Percentiles rank a stretch among this genome's conserved stretches.
These are phyloP conservation scores for Candida sanyiensis DNA, from an alignment of 805 yeast species.

Conservation along the genomic window DNA sequence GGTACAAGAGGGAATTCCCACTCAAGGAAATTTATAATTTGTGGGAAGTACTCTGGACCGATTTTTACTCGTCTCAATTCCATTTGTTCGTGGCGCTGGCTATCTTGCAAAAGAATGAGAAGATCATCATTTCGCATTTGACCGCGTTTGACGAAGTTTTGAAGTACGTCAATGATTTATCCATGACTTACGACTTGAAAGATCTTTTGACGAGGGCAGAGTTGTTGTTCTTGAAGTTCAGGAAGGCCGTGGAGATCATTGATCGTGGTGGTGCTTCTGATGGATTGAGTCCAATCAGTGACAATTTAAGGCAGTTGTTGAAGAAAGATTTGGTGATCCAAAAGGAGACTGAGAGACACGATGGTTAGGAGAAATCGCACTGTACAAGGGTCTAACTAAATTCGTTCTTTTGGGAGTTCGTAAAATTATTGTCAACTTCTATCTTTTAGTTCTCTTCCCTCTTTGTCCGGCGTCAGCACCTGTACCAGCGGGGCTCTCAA, in stretches of 20 bases:
- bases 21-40: slow-evolving; percentile 70
- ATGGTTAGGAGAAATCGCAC: too few relatives aligned
- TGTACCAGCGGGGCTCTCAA: background rate
- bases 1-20: slow-evolving; percentile 89
- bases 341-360: slow-evolving; percentile 40
- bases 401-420: too few relatives aligned
- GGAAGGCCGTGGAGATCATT: slow-evolving; percentile 71
- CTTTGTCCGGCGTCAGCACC: background rate
- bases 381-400: too few relatives aligned
- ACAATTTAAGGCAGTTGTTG: slow-evolving; percentile 54
- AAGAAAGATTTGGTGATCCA: slow-evolving; percentile 58
- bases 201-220: slow-evolving; percentile 83
- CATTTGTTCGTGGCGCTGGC: slow-evolving; percentile 85
- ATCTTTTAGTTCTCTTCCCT: slow-evolving; percentile 1
- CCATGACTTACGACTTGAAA: slow-evolving; percentile 66
- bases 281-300: slow-evolving; percentile 31
- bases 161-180: slow-evolving; percentile 86
- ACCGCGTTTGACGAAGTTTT: slow-evolving; percentile 84
- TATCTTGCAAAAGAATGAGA: slow-evolving; percentile 80
- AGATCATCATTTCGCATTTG: slow-evolving; percentile 68
- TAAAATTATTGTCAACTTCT: too few relatives aligned
- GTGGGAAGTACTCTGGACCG: slow-evolving; percentile 95
- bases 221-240: slow-evolving; percentile 70
- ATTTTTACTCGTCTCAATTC: slow-evolving; percentile 78
- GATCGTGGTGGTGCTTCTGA: slow-evolving; percentile 33